Conservation (phyloP, 2,329 filamentous ascomycete genomes). For the Colletotrichum falcatum region DNA sequence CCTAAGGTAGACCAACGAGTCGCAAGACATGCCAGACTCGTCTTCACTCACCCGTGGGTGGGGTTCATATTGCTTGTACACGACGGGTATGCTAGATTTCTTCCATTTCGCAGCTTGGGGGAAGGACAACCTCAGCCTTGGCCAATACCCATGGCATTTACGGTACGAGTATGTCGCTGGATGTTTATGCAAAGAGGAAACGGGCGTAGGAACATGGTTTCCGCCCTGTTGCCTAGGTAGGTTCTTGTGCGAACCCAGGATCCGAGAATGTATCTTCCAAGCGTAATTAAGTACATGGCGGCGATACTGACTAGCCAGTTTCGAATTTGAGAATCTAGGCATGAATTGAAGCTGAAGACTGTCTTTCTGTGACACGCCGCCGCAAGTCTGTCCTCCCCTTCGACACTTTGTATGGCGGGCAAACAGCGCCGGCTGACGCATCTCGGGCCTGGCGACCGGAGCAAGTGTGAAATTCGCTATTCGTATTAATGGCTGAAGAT, state of each 20-base stretch:
- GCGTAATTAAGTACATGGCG: no score
- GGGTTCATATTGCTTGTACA: neutral
- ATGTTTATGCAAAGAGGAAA: no score
- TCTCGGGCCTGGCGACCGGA: neutral
- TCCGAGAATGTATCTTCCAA: no score
- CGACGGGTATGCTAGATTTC: neutral
- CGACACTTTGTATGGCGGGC: constrained; percentile 2
- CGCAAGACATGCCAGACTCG: neutral
- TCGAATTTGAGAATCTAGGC: no score
- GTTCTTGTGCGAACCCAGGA: no score
- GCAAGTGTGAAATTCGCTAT: neutral
- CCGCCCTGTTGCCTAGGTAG: no score
- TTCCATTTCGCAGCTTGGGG: neutral
- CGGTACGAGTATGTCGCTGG: no score
- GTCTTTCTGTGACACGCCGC: neutral
- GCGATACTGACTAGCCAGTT: no score
- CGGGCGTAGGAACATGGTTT: no score
- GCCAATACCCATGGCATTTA: no score
- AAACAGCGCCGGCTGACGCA: constrained; percentile 10
- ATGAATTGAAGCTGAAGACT: no score
- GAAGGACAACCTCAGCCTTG: neutral
- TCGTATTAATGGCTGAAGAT: neutral
- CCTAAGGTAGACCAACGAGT: neutral
- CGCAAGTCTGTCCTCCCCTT: neutral
- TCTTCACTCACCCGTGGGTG: neutral